Evolutionary conservation across 148 eudicot genomes (phyloP).

Genomic region (Diospyros kaki): DNA sequence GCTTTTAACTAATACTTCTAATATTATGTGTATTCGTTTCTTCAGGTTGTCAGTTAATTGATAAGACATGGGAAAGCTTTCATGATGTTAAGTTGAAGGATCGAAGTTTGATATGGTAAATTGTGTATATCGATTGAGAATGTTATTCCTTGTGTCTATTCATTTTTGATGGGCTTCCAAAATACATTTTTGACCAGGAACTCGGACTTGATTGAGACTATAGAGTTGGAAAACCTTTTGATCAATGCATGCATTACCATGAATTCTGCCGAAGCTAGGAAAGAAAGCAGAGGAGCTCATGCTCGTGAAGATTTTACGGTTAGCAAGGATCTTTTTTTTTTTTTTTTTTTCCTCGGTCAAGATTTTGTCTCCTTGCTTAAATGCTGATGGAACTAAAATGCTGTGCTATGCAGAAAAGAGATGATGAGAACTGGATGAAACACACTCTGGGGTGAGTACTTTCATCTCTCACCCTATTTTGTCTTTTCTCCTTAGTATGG

Average conservation of each 20-base stretch:
- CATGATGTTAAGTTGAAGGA: conserved; percentile 88
- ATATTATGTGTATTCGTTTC: background rate
- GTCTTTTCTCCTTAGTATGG: background rate
- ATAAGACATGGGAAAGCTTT: conserved; percentile 89
- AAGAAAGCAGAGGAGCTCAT: conserved; percentile 97
- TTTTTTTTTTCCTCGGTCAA: background rate
- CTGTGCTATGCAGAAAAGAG: conserved; percentile 66
- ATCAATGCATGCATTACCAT: conserved; percentile 94
- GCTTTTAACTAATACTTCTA: background rate
- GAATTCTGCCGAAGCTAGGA: conserved; percentile 99
- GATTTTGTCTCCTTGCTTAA: background rate
- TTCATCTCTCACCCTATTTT: background rate
- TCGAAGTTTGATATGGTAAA: conserved; percentile 88
- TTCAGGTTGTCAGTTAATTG: conserved; percentile 84
- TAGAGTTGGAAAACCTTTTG: conserved; percentile 90
- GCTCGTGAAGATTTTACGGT: conserved; percentile 94
- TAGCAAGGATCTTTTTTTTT: conserved; percentile 21
- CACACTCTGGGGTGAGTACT: conserved; percentile 78
- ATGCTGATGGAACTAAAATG: conserved; percentile 13
- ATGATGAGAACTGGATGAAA: conserved; percentile 91
- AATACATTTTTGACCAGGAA: conserved; percentile 47
- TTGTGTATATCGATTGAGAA: background rate
- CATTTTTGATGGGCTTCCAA: background rate
- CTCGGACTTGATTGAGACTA: conserved; percentile 90
- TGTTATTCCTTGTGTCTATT: background rate